phyloP scores from a whole-genome alignment of 192 early-diverging fungal species.

The Geranomyces michiganensis region DNA sequence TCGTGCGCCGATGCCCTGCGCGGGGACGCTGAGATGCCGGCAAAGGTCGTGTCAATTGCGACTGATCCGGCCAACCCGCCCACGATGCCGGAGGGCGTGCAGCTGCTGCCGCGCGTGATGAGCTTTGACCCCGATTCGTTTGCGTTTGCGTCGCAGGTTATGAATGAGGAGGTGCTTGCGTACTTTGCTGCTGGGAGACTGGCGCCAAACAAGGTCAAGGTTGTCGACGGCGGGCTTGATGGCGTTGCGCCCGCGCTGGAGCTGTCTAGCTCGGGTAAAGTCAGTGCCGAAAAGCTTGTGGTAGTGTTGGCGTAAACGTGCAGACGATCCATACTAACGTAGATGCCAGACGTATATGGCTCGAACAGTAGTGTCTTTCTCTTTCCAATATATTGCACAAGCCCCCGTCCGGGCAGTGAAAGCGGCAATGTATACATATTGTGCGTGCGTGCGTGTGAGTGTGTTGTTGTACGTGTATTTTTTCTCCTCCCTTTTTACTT shows the following conservation, averaged over 20 bases:
- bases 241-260: constrained; percentile 32
- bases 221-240: constrained; percentile 26
- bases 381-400: too few relatives aligned
- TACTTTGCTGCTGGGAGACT: constrained; percentile 32
- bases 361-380: too few relatives aligned
- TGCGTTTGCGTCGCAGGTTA: constrained; percentile 15
- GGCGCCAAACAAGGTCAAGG: constrained; percentile 25
- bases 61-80: background rate
- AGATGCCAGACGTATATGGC: too few relatives aligned
- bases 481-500: background rate
- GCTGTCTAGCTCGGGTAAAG: constrained; percentile 3
- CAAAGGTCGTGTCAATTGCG: constrained; percentile 15
- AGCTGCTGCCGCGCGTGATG: background rate
- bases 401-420: too few relatives aligned
- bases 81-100: constrained; percentile 15
- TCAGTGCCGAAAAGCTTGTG: constrained; percentile 35
- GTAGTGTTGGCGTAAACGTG: constrained; percentile 1
- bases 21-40: background rate
- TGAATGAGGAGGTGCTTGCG: constrained; percentile 14
- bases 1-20: background rate
- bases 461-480: too few relatives aligned
- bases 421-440: too few relatives aligned
- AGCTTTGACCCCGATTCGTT: background rate
- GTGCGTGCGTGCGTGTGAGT: too few relatives aligned
- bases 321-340: too few relatives aligned